Conservation (phyloP, 2,329 filamentous ascomycete genomes). For the Madurella mycetomatis region DNA sequence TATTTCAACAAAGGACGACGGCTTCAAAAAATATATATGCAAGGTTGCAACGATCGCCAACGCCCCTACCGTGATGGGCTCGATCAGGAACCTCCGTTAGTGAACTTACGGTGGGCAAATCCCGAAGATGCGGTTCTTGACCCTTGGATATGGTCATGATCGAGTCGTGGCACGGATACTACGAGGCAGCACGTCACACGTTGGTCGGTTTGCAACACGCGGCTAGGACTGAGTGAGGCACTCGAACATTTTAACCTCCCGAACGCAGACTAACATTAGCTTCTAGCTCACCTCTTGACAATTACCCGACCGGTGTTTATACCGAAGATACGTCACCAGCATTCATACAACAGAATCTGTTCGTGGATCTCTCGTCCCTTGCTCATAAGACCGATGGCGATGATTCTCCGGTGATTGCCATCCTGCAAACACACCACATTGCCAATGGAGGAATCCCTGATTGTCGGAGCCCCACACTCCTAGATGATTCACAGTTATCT, state of each 20-base stretch:
- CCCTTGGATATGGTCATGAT: conserved; percentile 73
- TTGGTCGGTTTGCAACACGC: conserved; percentile 66
- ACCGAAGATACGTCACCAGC: conserved; percentile 29
- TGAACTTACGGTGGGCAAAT: conserved; percentile 70
- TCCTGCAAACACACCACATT: conserved; percentile 22
- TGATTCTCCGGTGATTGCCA: conserved; percentile 14
- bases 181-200: conserved; percentile 69
- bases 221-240: conserved; percentile 41
- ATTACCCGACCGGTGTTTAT: conserved; percentile 54
- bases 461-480: conserved; percentile 31
- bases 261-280: neutral
- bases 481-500: conserved; percentile 67
- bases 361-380: conserved; percentile 33
- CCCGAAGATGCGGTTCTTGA: conserved; percentile 60
- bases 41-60: conserved; percentile 70
- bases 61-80: conserved; percentile 58
- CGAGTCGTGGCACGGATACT: conserved; percentile 69
- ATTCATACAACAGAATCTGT: conserved; percentile 30
- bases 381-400: conserved; percentile 24
- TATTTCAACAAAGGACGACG: conserved; percentile 50
- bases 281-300: conserved; percentile 53
- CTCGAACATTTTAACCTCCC: conserved; percentile 22
- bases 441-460: conserved; percentile 15
- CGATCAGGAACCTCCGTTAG: conserved; percentile 60
- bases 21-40: conserved; percentile 60